A percentile compares a stretch with the other conserved stretches of the same genome.
Evolutionary conservation across 768 basidiomycete genomes (phyloP).

Genomic region (Leccinum imitatum): DNA sequence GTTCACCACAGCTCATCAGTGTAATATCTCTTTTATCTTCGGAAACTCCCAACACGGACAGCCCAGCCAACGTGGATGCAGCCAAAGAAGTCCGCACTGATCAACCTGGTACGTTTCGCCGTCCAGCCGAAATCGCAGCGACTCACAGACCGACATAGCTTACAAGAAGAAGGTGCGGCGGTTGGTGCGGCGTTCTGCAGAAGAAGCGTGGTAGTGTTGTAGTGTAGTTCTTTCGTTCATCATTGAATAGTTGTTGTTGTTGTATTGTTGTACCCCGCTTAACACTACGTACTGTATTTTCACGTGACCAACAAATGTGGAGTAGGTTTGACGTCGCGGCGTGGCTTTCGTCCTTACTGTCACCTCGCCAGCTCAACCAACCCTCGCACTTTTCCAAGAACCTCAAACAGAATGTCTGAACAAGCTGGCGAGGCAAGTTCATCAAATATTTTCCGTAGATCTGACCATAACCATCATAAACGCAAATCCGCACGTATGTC

Average conservation of each 20-base stretch:
- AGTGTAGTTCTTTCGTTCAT: conserved; percentile 10
- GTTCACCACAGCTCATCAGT: conserved; percentile 72
- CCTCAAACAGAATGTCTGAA: conserved; percentile 33
- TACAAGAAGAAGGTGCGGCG: conserved; percentile 98
- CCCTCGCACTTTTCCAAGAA: conserved; percentile 1
- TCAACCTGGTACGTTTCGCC: conserved; percentile 46
- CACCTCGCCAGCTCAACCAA: conserved; percentile 14
- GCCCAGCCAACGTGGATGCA: conserved; percentile 95
- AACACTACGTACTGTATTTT: neutral
- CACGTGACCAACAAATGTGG: conserved; percentile 23
- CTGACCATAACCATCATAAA: conserved; percentile 26
- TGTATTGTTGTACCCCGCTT: neutral
- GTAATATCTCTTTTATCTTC: conserved; percentile 95
- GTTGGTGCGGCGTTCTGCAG: conserved; percentile 82
- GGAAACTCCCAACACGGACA: conserved; percentile 87
- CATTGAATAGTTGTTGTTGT: conserved; percentile 7
- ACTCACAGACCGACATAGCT: conserved; percentile 40
- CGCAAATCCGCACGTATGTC: conserved; percentile 37
- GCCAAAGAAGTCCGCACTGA: conserved; percentile 83
- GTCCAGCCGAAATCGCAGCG: neutral
- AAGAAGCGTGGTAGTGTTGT: conserved; percentile 71
- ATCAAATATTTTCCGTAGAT: conserved; percentile 22
- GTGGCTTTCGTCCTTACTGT: conserved; percentile 8
- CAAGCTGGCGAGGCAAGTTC: conserved; percentile 42
- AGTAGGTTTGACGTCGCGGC: neutral